Evolutionary conservation across 1,284 basidiomycete species (phyloP).

Genomic region (Flammula alnicola): DNA sequence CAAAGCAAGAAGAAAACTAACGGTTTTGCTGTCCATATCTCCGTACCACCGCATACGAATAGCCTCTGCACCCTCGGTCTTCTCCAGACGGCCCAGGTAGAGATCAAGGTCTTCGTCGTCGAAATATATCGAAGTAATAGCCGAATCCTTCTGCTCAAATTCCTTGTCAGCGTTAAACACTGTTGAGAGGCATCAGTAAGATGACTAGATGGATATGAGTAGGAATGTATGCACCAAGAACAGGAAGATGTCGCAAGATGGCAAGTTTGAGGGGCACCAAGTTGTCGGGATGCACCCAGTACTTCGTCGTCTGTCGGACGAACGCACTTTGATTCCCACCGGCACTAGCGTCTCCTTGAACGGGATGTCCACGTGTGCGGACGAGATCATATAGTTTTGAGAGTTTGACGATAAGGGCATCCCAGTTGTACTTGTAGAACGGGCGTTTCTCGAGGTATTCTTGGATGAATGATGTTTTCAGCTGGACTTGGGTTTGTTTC

Average conservation of each 20-base stretch:
- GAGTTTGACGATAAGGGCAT: conserved; percentile 95
- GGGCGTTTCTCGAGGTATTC: conserved; percentile 94
- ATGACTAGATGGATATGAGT: conserved; percentile 4
- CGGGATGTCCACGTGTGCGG: conserved; percentile 92
- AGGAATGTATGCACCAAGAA: conserved; percentile 65
- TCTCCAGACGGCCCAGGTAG: conserved; percentile 97
- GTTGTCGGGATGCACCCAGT: conserved; percentile 98
- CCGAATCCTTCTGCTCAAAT: conserved; percentile 84
- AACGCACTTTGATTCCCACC: conserved; percentile 97
- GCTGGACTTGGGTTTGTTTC: conserved; percentile 78
- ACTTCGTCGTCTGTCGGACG: conserved; percentile 97
- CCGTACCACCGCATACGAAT: conserved; percentile 98
- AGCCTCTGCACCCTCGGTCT: conserved; percentile 98
- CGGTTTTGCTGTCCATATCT: conserved; percentile 83
- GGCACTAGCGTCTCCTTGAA: conserved; percentile 91
- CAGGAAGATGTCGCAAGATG: conserved; percentile 91
- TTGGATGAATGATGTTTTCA: conserved; percentile 81
- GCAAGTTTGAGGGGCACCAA: conserved; percentile 96
- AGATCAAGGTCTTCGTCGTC: conserved; percentile 97
- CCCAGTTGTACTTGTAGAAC: conserved; percentile 95
- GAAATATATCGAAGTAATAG: conserved; percentile 89
- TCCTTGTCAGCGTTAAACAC: conserved; percentile 98
- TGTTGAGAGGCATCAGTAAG: conserved; percentile 32
- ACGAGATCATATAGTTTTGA: conserved; percentile 97
- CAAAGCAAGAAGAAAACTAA: conserved; percentile 36